These are phyloP conservation scores for Martensiomyces pterosporus DNA, from an alignment of 192 early-diverging fungal genomes.

Conservation along the genomic window DNA sequence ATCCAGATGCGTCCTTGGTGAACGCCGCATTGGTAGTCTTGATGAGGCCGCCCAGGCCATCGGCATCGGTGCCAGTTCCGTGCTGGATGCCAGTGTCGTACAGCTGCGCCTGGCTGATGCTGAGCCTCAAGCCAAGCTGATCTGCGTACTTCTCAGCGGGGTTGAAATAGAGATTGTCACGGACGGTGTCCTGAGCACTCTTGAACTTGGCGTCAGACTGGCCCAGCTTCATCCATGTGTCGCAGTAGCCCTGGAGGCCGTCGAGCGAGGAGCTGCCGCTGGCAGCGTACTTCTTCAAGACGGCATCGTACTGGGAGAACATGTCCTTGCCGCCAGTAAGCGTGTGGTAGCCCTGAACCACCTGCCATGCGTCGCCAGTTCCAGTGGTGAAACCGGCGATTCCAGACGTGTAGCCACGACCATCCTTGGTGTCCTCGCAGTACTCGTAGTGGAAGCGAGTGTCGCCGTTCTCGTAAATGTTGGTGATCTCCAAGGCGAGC, in stretches of 20 bases:
- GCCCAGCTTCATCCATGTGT: slow-evolving; percentile 40
- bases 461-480: slow-evolving; percentile 36
- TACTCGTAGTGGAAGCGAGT: slow-evolving; percentile 35
- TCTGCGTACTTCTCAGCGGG: slow-evolving; percentile 35
- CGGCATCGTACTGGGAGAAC: slow-evolving; percentile 27
- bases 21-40: slow-evolving; percentile 19
- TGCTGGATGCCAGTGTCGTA: slow-evolving; percentile 52
- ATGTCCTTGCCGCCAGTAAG: slow-evolving; percentile 26
- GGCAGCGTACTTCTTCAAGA: slow-evolving; percentile 17
- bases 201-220: slow-evolving; percentile 41
- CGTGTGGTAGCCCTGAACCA: slow-evolving; percentile 44
- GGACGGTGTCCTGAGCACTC: slow-evolving; percentile 30
- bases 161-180: slow-evolving; percentile 36
- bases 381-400: slow-evolving; percentile 44
- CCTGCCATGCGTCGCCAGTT: slow-evolving; percentile 50
- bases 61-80: slow-evolving; percentile 30
- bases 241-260: slow-evolving; percentile 50
- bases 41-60: slow-evolving; percentile 29
- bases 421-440: slow-evolving; percentile 33
- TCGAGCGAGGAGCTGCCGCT: slow-evolving; percentile 15
- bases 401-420: slow-evolving; percentile 32
- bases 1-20: slow-evolving; percentile 7
- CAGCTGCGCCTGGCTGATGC: slow-evolving; percentile 41
- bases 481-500: slow-evolving; percentile 25
- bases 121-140: slow-evolving; percentile 24